These are phyloP conservation scores for Picochlorum sp. DNA, from an alignment of 139 green algal species.

Conservation along the genomic window DNA sequence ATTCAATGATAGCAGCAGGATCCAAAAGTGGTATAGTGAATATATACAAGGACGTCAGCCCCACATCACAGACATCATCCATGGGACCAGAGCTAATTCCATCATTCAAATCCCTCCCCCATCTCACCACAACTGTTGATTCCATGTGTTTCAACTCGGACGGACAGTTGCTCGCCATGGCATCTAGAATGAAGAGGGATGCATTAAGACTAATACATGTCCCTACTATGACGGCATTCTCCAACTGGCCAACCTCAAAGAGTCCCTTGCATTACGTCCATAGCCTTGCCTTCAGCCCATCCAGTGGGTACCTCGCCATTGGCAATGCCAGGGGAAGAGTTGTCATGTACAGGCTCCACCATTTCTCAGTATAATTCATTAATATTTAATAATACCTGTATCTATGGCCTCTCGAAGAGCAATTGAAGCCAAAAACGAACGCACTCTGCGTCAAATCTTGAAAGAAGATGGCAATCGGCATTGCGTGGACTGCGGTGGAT, in stretches of 20 bases:
- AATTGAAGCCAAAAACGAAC: neutral
- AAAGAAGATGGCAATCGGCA: constrained; percentile 34
- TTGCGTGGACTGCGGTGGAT: constrained; percentile 47
- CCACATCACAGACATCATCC: constrained; percentile 6
- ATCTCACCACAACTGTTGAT: constrained; percentile 81
- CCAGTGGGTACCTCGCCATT: constrained; percentile 73
- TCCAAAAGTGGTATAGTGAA: constrained; percentile 76
- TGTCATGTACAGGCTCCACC: constrained; percentile 86
- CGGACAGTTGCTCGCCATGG: constrained; percentile 67
- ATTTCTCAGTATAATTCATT: constrained; percentile 44
- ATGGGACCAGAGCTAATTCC: neutral
- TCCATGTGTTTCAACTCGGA: constrained; percentile 75
- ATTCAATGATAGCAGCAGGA: constrained; percentile 54
- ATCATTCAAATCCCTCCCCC: constrained; percentile 59
- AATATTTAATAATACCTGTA: neutral
- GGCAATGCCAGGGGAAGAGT: constrained; percentile 79
- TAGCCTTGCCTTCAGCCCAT: constrained; percentile 69
- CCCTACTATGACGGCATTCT: constrained; percentile 70
- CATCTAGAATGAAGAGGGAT: constrained; percentile 74
- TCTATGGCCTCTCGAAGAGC: neutral
- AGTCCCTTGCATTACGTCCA: constrained; percentile 86
- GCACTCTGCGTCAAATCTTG: neutral
- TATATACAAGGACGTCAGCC: constrained; percentile 51
- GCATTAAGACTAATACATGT: constrained; percentile 83
- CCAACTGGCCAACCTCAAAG: constrained; percentile 83